Conservation (phyloP, 306 rosid species). For the Cyamopsis tetragonoloba region DNA sequence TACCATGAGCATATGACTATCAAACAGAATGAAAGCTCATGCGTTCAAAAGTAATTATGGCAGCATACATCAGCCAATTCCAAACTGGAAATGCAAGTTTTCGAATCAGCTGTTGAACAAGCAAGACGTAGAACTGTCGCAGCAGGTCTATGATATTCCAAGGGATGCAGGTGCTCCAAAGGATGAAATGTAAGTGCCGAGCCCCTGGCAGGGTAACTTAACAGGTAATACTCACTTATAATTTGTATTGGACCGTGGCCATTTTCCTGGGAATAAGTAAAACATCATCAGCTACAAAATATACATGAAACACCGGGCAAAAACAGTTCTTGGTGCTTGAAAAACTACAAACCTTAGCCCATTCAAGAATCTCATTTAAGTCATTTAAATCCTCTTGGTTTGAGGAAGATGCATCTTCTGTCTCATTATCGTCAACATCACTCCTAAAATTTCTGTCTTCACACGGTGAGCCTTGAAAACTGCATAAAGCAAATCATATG, state of each 20-base stretch:
- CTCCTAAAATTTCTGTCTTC: constrained; percentile 85
- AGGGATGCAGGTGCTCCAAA: constrained; percentile 46
- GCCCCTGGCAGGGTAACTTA: constrained; percentile 63
- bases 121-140: constrained; percentile 39
- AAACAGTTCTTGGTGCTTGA: constrained; percentile 5
- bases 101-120: constrained; percentile 60
- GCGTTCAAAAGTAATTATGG: neutral
- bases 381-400: constrained; percentile 88
- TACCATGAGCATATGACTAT: neutral
- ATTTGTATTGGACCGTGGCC: constrained; percentile 74
- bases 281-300: constrained; percentile 17
- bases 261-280: constrained; percentile 54
- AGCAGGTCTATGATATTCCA: constrained; percentile 47
- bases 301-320: neutral
- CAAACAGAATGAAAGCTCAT: constrained; percentile 14
- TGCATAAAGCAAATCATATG: constrained; percentile 39
- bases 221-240: constrained; percentile 62
- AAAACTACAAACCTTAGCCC: constrained; percentile 80
- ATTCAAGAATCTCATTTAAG: constrained; percentile 76
- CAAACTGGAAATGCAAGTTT: constrained; percentile 52
- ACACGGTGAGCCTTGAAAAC: constrained; percentile 93
- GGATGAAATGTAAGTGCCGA: constrained; percentile 68
- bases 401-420: constrained; percentile 86
- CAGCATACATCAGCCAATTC: constrained; percentile 66
- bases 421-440: constrained; percentile 79